These are phyloP conservation scores for Coniochaeta sp. DNA, from an alignment of 2,329 filamentous ascomycete species.

Conservation along the genomic window DNA sequence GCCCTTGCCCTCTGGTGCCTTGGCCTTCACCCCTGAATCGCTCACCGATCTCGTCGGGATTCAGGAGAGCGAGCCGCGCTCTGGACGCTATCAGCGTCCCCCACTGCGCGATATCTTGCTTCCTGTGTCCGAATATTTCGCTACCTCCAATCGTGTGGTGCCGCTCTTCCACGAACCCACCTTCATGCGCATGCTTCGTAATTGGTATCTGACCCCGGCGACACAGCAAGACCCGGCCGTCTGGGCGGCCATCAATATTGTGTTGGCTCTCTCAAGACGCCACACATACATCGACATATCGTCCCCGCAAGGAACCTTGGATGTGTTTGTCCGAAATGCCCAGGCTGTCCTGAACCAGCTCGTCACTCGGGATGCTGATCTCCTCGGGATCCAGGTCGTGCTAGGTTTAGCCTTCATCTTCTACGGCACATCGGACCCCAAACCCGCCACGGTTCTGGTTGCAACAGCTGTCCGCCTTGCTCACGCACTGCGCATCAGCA, in stretches of 20 bases:
- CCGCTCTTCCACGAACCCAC: conserved; percentile 11
- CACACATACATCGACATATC: conserved; percentile 1
- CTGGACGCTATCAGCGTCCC: conserved; percentile 5
- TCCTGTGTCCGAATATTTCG: conserved; percentile 12
- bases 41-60: not conserved
- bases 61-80: not conserved
- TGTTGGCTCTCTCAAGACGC: conserved; percentile 10
- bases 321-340: conserved; percentile 7
- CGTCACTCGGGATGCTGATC: conserved; percentile 11
- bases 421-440: conserved; percentile 11
- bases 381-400: conserved; percentile 16
- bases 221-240: conserved; percentile 13
- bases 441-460: conserved; percentile 13
- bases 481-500: conserved; percentile 12
- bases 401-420: conserved; percentile 16
- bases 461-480: conserved; percentile 15
- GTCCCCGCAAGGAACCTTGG: not conserved
- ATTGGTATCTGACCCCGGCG: conserved; percentile 7
- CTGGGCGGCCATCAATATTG: conserved; percentile 17
- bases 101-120: conserved; percentile 11
- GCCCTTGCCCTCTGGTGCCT: not conserved
- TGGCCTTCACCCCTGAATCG: not conserved
- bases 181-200: conserved; percentile 13
- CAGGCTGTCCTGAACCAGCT: conserved; percentile 13
- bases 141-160: conserved; percentile 9